A percentile compares a stretch with the other conserved stretches of the same genome.
phyloP scores from a whole-genome alignment of 2,329 filamentous ascomycete species.

The Botrytis medusae region DNA sequence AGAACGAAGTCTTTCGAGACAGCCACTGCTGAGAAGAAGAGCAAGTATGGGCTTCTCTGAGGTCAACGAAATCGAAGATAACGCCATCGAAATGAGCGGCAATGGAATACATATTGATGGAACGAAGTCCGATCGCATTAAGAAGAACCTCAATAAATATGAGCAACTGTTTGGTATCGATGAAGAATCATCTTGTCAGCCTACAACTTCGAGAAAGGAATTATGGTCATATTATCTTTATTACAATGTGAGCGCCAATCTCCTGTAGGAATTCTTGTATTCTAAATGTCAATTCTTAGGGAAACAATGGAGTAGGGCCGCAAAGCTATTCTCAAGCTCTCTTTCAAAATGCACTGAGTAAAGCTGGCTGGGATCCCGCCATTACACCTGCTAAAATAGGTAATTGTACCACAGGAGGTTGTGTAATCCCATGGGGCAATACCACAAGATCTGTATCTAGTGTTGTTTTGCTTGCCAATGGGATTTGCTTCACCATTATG shows the following conservation, averaged over 20 bases:
- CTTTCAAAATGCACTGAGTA: conserved; percentile 45
- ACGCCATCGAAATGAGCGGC: conserved; percentile 17
- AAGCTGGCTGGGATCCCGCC: conserved; percentile 42
- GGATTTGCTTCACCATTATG: conserved; percentile 46
- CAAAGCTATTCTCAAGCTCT: conserved; percentile 45
- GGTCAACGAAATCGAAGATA: conserved; percentile 20
- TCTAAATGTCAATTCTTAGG: conserved; percentile 22
- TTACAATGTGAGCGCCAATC: conserved; percentile 40
- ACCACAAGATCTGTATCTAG: conserved; percentile 43
- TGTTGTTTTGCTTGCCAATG: conserved; percentile 45
- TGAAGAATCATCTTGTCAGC: conserved; percentile 42
- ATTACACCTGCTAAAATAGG: conserved; percentile 34
- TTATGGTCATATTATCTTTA: conserved; percentile 48
- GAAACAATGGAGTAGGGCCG: conserved; percentile 47
- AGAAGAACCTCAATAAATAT: conserved; percentile 36
- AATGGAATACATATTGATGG: conserved; percentile 22
- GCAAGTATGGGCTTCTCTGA: conserved; percentile 10
- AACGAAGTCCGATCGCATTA: conserved; percentile 27
- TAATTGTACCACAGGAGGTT: conserved; percentile 37
- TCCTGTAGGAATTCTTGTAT: neutral
- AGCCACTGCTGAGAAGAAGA: conserved; percentile 3
- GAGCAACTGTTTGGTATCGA: conserved; percentile 43
- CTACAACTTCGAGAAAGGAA: conserved; percentile 44
- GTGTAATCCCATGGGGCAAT: conserved; percentile 44
- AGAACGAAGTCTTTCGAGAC: neutral